Conservation (phyloP, 352 stramenopile genomes). For the Pythium biforme region DNA sequence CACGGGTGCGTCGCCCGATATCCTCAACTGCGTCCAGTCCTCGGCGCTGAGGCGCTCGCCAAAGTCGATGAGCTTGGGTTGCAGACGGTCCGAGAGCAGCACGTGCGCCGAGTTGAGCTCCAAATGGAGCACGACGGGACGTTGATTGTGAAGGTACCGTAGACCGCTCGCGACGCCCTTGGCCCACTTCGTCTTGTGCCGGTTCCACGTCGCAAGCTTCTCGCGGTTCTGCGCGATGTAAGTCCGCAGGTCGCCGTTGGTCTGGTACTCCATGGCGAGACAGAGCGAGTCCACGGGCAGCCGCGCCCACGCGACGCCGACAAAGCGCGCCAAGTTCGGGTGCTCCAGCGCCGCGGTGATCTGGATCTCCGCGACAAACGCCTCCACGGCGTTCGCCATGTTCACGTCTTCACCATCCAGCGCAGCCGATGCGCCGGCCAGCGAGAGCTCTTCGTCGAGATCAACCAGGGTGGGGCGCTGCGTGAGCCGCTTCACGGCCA, state of each 20-base stretch:
- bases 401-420: slow-evolving; percentile 15
- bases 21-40: slow-evolving; percentile 28
- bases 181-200: slow-evolving; percentile 27
- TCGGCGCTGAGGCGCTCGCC: slow-evolving; percentile 24
- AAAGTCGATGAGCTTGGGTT: slow-evolving; percentile 33
- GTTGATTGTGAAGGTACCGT: slow-evolving; percentile 24
- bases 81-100: slow-evolving; percentile 27
- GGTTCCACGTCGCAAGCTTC: slow-evolving; percentile 21
- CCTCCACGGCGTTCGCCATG: slow-evolving; percentile 20
- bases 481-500: slow-evolving; percentile 46
- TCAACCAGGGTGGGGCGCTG: slow-evolving; percentile 30
- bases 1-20: slow-evolving; percentile 9
- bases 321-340: slow-evolving; percentile 45
- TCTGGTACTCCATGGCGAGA: slow-evolving; percentile 33
- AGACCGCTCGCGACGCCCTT: slow-evolving; percentile 21
- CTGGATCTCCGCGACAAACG: slow-evolving; percentile 42
- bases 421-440: slow-evolving; percentile 1
- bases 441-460: slow-evolving; percentile 19
- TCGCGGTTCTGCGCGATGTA: slow-evolving; percentile 22
- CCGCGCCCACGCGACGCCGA: slow-evolving; percentile 53
- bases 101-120: slow-evolving; percentile 30
- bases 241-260: slow-evolving; percentile 21
- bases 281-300: slow-evolving; percentile 27
- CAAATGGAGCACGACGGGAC: slow-evolving; percentile 26
- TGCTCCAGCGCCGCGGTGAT: slow-evolving; percentile 42